These are phyloP conservation scores for Boechera divaricarpa DNA, from an alignment of 345 rosid genomes.

Conservation along the genomic window DNA sequence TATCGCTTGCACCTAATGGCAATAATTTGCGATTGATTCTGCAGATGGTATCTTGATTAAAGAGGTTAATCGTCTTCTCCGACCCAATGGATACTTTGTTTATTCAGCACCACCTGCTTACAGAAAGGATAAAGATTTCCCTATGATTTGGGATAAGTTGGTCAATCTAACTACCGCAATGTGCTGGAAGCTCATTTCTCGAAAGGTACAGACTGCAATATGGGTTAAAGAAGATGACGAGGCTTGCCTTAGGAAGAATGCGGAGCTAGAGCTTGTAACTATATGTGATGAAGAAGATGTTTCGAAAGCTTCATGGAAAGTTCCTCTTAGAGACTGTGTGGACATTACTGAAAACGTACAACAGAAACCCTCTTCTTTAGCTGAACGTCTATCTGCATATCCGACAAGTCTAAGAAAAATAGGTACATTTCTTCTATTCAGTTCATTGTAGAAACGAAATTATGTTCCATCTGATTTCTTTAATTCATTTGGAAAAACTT, in stretches of 20 bases:
- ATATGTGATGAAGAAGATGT: constrained; percentile 63
- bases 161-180: constrained; percentile 80
- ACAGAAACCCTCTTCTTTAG: constrained; percentile 59
- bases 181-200: constrained; percentile 97
- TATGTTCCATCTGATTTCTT: not conserved
- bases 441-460: not conserved
- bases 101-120: constrained; percentile 98
- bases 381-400: constrained; percentile 70
- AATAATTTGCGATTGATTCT: constrained; percentile 1
- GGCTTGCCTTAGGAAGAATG: constrained; percentile 71
- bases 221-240: constrained; percentile 79
- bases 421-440: constrained; percentile 53
- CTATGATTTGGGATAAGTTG: constrained; percentile 83
- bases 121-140: constrained; percentile 84
- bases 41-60: constrained; percentile 91
- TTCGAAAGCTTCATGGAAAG: constrained; percentile 75
- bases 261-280: constrained; percentile 62
- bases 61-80: constrained; percentile 82
- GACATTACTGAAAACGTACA: constrained; percentile 42
- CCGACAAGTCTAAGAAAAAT: constrained; percentile 60
- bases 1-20: not conserved
- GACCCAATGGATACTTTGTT: constrained; percentile 84
- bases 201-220: constrained; percentile 86
- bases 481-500: constrained; percentile 28
- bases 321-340: constrained; percentile 73